Evolutionary conservation across 345 rosid genomes (phyloP).

Genomic region (Crucihimalaya himalaica): DNA sequence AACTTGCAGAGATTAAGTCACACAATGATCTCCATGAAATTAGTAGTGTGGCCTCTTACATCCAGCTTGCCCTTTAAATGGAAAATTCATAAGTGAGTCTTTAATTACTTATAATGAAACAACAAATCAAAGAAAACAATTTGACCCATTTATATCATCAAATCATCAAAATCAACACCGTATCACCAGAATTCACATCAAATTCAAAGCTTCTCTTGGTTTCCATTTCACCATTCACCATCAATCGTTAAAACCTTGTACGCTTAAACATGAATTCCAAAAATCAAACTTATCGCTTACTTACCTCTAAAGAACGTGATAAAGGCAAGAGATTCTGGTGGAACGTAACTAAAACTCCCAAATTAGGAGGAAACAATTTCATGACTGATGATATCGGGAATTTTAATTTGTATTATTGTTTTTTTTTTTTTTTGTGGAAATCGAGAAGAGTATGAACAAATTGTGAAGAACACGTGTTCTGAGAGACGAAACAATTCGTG

Average conservation of each 20-base stretch:
- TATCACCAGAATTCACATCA: not conserved
- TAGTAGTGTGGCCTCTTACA: not conserved
- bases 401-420: not conserved
- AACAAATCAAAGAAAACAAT: not conserved
- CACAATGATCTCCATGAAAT: not conserved
- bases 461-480: not conserved
- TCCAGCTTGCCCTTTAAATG: not conserved
- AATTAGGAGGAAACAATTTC: too few species aligned
- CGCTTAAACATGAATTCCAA: not conserved
- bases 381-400: too few species aligned
- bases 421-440: not conserved
- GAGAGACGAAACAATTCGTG: not conserved
- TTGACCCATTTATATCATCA: not conserved
- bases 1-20: not conserved
- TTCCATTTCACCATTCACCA: not conserved
- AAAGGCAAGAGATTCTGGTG: not conserved
- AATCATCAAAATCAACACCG: not conserved
- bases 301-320: conserved; percentile 6
- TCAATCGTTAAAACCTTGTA: not conserved
- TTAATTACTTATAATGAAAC: not conserved
- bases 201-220: not conserved
- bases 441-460: not conserved
- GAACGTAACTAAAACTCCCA: not conserved
- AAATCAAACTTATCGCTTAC: not conserved
- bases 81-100: not conserved